Evolutionary conservation across 1,139 yeast species (phyloP).

Genomic region (Hansenula lynferdii): DNA sequence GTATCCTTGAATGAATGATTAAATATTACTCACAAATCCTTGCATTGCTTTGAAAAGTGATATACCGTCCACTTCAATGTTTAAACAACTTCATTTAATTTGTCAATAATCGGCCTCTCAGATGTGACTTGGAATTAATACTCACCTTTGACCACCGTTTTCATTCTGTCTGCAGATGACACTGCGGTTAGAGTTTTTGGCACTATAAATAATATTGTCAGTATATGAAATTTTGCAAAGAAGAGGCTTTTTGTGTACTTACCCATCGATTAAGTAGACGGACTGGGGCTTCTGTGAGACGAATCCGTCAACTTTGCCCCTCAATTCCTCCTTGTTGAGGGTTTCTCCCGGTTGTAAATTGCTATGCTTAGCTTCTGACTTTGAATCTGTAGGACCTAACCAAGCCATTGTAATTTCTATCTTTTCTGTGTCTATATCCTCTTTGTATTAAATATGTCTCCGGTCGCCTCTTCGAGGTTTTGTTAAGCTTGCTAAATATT

Average conservation of each 20-base stretch:
- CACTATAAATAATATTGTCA: slow-evolving; percentile 2
- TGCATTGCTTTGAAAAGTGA: slow-evolving; percentile 21
- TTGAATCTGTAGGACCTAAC: neutral
- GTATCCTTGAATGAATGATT: too few relatives aligned
- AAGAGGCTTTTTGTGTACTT: slow-evolving; percentile 1
- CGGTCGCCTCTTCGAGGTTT: neutral
- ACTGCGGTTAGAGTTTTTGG: slow-evolving; percentile 12
- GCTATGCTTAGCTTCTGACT: neutral
- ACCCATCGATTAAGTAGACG: slow-evolving; percentile 20
- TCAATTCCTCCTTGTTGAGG: slow-evolving; percentile 1
- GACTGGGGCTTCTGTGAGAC: slow-evolving; percentile 12
- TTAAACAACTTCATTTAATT: slow-evolving; percentile 15
- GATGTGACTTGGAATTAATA: neutral
- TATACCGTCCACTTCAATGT: slow-evolving; percentile 17
- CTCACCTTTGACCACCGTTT: slow-evolving; percentile 23
- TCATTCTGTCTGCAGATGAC: slow-evolving; percentile 22
- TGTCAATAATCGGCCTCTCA: neutral
- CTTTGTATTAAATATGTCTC: too few relatives aligned
- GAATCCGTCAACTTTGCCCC: slow-evolving; percentile 11
- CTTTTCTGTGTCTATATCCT: too few relatives aligned
- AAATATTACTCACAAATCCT: slow-evolving; percentile 15
- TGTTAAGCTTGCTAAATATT: too few relatives aligned
- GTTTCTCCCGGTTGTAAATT: neutral
- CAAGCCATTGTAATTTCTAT: neutral
- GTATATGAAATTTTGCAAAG: neutral